Conservation (phyloP, 495 filamentous ascomycete genomes). For the Gamarada debralockiae region DNA sequence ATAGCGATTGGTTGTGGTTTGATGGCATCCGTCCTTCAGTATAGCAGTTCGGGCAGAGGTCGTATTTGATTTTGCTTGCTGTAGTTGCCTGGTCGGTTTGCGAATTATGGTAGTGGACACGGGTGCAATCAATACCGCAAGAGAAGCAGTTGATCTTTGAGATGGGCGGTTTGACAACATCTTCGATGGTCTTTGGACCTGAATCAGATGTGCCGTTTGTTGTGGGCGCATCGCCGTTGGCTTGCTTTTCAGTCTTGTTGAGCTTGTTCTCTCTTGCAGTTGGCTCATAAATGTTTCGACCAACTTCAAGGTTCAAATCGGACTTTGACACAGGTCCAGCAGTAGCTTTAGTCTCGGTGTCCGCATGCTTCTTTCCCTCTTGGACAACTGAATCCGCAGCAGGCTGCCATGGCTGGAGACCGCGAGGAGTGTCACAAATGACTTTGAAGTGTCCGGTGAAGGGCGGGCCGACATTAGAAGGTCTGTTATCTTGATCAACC, state of each 20-base stretch:
- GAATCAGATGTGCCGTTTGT: conserved; percentile 52
- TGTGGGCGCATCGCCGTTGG: conserved; percentile 64
- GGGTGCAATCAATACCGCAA: conserved; percentile 90
- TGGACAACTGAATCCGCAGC: conserved; percentile 70
- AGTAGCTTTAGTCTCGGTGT: conserved; percentile 73
- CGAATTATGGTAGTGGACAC: conserved; percentile 82
- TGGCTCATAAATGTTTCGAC: conserved; percentile 92
- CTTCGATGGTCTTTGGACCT: conserved; percentile 56
- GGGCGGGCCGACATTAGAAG: conserved; percentile 92
- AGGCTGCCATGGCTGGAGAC: conserved; percentile 91
- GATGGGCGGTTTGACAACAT: conserved; percentile 50
- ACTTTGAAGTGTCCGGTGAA: conserved; percentile 97
- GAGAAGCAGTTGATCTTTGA: conserved; percentile 73
- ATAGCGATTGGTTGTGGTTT: conserved; percentile 68
- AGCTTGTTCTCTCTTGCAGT: conserved; percentile 79
- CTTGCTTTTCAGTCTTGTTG: conserved; percentile 51
- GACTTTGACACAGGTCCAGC: conserved; percentile 64
- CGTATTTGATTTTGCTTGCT: conserved; percentile 62
- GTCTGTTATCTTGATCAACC: conserved; percentile 93
- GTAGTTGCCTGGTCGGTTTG: conserved; percentile 54
- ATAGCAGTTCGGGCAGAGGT: conserved; percentile 88
- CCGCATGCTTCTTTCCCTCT: conserved; percentile 64
- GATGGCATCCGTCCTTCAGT: conserved; percentile 73
- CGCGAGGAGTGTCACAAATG: conserved; percentile 89
- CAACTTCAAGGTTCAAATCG: conserved; percentile 83